These are phyloP conservation scores for Capronia epimyces DNA, from an alignment of 2,329 filamentous ascomycete genomes.

Conservation along the genomic window DNA sequence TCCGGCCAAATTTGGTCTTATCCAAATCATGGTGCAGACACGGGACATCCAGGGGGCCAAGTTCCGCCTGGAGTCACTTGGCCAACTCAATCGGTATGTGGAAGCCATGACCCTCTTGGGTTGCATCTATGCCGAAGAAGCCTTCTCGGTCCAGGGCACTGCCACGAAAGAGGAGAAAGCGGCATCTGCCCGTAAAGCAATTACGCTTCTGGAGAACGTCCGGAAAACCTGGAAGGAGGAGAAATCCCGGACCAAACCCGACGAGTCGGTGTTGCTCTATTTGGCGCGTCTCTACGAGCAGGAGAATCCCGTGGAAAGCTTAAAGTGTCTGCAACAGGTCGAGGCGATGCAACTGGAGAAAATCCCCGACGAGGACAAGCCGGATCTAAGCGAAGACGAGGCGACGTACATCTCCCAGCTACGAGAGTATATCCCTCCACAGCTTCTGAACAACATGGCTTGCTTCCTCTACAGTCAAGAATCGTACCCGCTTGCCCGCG, in stretches of 20 bases:
- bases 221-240: constrained; percentile 86
- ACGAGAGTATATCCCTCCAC: constrained; percentile 75
- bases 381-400: constrained; percentile 56
- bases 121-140: constrained; percentile 88
- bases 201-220: constrained; percentile 75
- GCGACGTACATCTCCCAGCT: constrained; percentile 49
- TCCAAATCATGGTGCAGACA: constrained; percentile 75
- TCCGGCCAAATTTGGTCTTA: constrained; percentile 89
- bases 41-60: constrained; percentile 88
- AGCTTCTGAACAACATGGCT: constrained; percentile 93
- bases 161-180: constrained; percentile 88
- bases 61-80: constrained; percentile 84
- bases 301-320: constrained; percentile 79
- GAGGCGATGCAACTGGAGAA: constrained; percentile 83
- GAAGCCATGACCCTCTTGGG: constrained; percentile 91
- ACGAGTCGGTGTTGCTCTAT: constrained; percentile 84
- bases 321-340: constrained; percentile 86
- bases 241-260: constrained; percentile 57
- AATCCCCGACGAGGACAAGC: constrained; percentile 64
- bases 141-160: constrained; percentile 69
- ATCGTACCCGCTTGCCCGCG: constrained; percentile 78
- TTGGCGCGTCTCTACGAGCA: constrained; percentile 84
- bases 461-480: constrained; percentile 69
- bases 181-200: constrained; percentile 77
- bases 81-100: constrained; percentile 68